A percentile compares a stretch with the other conserved stretches of the same genome.
These are phyloP conservation scores for Pseudocercospora pini-densiflorae DNA, from an alignment of 2,329 filamentous ascomycete species.

Conservation along the genomic window DNA sequence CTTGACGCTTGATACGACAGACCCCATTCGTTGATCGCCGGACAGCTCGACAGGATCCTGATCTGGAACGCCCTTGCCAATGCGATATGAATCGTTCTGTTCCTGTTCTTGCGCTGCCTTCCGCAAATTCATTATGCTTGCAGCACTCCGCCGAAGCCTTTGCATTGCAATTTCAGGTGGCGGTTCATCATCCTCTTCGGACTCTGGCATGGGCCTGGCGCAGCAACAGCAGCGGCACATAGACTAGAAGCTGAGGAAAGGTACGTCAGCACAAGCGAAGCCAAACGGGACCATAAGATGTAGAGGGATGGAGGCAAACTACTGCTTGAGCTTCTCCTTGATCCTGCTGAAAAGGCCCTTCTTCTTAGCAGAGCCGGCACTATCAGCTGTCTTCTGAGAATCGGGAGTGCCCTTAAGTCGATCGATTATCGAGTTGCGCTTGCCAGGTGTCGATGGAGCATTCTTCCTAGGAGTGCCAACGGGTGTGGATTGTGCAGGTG, in stretches of 20 bases:
- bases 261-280: background rate
- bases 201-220: background rate
- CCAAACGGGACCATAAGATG: background rate
- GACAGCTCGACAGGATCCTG: background rate
- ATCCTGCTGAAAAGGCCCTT: slow-evolving; percentile 54
- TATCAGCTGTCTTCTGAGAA: slow-evolving; percentile 39
- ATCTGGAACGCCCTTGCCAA: background rate
- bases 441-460: slow-evolving; percentile 33
- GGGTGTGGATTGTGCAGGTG: slow-evolving; percentile 31
- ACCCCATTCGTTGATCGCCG: background rate
- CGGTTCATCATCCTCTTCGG: background rate
- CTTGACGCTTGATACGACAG: background rate
- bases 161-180: background rate
- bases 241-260: background rate
- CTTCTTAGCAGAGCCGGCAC: slow-evolving; percentile 51
- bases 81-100: background rate
- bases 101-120: background rate
- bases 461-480: slow-evolving; percentile 34
- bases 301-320: slow-evolving; percentile 16
- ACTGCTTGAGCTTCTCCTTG: slow-evolving; percentile 52
- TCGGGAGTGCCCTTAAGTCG: slow-evolving; percentile 45
- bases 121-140: background rate
- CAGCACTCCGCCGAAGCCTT: background rate
- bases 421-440: slow-evolving; percentile 35
- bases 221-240: background rate